Percentiles rank a stretch among this genome's conserved stretches.
Conservation (phyloP, 371 early-diverging fungal species). For the Haplosporangium sp. region DNA sequence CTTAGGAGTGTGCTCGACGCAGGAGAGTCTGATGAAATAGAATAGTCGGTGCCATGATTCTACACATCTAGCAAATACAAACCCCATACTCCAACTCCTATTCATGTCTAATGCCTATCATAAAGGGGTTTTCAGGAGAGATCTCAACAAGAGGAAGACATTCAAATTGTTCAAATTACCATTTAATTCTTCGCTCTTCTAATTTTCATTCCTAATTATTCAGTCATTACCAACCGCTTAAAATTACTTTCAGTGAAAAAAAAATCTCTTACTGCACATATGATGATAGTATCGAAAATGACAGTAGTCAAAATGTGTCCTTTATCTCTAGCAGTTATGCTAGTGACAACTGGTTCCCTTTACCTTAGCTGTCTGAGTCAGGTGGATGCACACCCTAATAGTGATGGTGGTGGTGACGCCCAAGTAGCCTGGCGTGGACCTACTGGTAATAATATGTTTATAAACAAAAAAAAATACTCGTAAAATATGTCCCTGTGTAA, state of each 20-base stretch:
- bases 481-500: too few species aligned
- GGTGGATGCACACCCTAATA: background rate
- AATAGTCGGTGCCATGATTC: background rate
- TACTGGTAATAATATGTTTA: background rate
- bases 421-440: background rate
- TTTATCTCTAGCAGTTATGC: background rate
- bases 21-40: constrained; percentile 14
- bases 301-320: background rate
- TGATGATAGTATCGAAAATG: background rate
- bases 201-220: background rate
- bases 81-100: constrained; percentile 1
- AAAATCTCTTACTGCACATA: too few species aligned
- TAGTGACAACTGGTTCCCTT: background rate
- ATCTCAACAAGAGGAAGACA: background rate
- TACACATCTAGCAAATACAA: background rate
- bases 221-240: background rate
- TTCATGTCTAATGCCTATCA: background rate
- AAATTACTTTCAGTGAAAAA: background rate
- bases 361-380: background rate
- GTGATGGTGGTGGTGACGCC: background rate
- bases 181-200: background rate
- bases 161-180: background rate
- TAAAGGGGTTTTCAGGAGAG: constrained; percentile 2
- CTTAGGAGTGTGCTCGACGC: constrained; percentile 44
- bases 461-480: too few species aligned